These are phyloP conservation scores for Debaryomyces maramus DNA, from an alignment of 805 yeast genomes.

Conservation along the genomic window DNA sequence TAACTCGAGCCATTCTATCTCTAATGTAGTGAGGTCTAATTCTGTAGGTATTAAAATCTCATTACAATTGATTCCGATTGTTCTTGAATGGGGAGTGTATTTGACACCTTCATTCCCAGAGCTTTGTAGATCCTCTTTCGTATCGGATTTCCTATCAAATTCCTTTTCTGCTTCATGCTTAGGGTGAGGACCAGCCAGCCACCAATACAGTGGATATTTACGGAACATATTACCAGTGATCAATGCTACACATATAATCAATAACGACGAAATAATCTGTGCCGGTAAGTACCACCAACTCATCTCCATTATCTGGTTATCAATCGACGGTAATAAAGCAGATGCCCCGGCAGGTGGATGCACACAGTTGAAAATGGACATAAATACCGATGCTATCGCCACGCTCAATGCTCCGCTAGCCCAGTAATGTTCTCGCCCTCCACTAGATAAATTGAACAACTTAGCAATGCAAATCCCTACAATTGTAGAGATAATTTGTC, in stretches of 20 bases:
- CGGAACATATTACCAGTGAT: conserved; percentile 55
- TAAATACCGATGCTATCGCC: conserved; percentile 51
- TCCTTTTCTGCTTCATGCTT: background rate
- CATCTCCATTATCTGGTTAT: conserved; percentile 44
- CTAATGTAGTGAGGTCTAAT: conserved; percentile 23
- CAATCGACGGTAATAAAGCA: conserved; percentile 57
- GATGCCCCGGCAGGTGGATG: conserved; percentile 78
- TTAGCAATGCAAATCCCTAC: conserved; percentile 57
- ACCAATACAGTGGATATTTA: conserved; percentile 60
- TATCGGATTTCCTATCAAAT: too few relatives aligned
- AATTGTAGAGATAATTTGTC: conserved; percentile 54
- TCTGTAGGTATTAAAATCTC: conserved; percentile 22
- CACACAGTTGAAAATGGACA: conserved; percentile 54
- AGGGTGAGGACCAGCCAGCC: conserved; percentile 39
- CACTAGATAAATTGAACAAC: conserved; percentile 46
- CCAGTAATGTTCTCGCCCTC: conserved; percentile 52
- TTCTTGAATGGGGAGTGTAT: conserved; percentile 10
- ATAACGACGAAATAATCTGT: conserved; percentile 48
- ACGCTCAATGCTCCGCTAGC: conserved; percentile 59
- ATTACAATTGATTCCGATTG: conserved; percentile 18
- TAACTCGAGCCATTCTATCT: conserved; percentile 27
- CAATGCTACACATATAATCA: conserved; percentile 51
- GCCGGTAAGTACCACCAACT: conserved; percentile 69
- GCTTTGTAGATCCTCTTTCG: background rate
- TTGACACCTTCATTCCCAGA: conserved; percentile 11